Evolutionary conservation across 441 rosid genomes (phyloP).

Genomic region (Populus hybrid): DNA sequence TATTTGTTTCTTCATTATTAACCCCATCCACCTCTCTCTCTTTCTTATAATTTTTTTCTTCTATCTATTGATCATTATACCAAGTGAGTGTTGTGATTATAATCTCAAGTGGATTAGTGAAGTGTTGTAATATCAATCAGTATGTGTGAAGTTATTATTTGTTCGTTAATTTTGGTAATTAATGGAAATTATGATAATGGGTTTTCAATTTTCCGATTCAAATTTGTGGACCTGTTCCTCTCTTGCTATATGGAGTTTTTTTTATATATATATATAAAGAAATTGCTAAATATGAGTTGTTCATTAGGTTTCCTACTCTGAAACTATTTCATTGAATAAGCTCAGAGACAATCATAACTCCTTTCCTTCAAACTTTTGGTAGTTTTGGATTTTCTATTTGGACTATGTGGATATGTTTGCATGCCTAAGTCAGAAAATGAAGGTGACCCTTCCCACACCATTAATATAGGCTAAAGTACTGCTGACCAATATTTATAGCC

Average conservation of each 20-base stretch:
- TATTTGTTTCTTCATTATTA: constrained; percentile 27
- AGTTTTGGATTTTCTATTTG: constrained; percentile 48
- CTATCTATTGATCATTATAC: constrained; percentile 5
- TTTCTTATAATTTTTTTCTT: background rate
- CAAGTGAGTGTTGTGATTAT: constrained; percentile 13
- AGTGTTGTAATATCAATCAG: constrained; percentile 15
- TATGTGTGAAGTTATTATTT: constrained; percentile 19
- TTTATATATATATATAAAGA: too few relatives aligned
- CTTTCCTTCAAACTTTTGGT: constrained; percentile 24
- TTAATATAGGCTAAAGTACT: constrained; percentile 20
- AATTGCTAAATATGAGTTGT: background rate
- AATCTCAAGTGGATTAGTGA: constrained; percentile 15
- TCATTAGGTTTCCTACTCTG: constrained; percentile 22
- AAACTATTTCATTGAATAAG: constrained; percentile 37
- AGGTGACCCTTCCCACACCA: constrained; percentile 31
- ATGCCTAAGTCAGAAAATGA: constrained; percentile 25
- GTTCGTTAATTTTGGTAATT: constrained; percentile 28
- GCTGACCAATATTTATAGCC: constrained; percentile 33
- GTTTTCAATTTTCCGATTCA: background rate
- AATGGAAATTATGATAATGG: constrained; percentile 21
- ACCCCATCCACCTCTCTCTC: background rate
- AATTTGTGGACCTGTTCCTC: background rate
- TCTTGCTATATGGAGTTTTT: too few relatives aligned
- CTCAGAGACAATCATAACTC: constrained; percentile 20
- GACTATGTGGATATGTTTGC: constrained; percentile 40